Conservation (phyloP, 2,329 filamentous ascomycete genomes). For the Chalaropsis thielavioides region DNA sequence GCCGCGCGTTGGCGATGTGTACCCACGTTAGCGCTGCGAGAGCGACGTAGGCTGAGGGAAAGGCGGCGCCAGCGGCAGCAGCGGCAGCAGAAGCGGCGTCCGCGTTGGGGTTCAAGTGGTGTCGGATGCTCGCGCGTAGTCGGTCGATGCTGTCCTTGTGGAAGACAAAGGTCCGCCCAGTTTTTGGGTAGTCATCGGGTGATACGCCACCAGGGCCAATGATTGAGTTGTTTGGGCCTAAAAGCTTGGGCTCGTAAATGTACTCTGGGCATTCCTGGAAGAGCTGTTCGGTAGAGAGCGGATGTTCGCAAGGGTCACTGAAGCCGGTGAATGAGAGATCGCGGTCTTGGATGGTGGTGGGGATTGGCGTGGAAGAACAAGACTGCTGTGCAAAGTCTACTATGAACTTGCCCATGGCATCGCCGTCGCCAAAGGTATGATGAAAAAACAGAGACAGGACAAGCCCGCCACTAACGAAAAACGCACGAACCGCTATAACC, state of each 20-base stretch:
- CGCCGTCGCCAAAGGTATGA: slow-evolving; percentile 31
- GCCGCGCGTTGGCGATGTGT: slow-evolving; percentile 27
- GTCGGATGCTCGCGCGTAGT: slow-evolving; percentile 23
- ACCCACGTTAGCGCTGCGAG: slow-evolving; percentile 30
- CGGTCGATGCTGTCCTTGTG: slow-evolving; percentile 23
- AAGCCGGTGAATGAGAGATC: slow-evolving; percentile 22
- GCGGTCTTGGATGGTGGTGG: slow-evolving; percentile 3
- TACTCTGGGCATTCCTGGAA: slow-evolving; percentile 29
- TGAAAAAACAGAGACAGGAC: slow-evolving; percentile 30
- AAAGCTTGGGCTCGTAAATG: slow-evolving; percentile 22
- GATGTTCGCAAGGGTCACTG: background rate
- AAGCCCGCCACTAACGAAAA: slow-evolving; percentile 28
- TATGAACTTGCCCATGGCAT: slow-evolving; percentile 28
- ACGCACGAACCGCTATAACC: slow-evolving; percentile 27
- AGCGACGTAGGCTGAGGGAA: slow-evolving; percentile 28
- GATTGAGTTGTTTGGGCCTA: slow-evolving; percentile 26
- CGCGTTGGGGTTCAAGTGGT: background rate
- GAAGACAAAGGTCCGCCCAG: slow-evolving; percentile 32
- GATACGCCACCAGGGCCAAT: slow-evolving; percentile 22
- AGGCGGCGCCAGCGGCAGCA: background rate
- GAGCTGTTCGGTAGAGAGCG: slow-evolving; percentile 19
- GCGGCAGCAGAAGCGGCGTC: background rate
- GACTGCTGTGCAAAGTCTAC: slow-evolving; percentile 25
- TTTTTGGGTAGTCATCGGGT: slow-evolving; percentile 24
- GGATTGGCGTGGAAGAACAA: slow-evolving; percentile 19